These are phyloP conservation scores for Sphagnum tenellum DNA, from an alignment of 225 moss, liverwort and hornwort species.

Conservation along the genomic window DNA sequence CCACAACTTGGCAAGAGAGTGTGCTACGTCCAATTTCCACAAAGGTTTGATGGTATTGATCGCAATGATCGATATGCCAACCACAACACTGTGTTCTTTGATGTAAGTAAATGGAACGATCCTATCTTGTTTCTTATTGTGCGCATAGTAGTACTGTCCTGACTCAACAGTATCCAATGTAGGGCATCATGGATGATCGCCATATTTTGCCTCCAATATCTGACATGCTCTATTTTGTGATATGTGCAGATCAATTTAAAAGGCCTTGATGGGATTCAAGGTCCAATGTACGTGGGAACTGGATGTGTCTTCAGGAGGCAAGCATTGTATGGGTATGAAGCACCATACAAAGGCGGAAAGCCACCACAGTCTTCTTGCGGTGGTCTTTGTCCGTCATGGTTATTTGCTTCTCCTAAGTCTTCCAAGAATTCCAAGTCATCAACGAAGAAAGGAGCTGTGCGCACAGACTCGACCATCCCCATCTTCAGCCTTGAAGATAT, in stretches of 20 bases:
- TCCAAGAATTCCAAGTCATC: slow-evolving; percentile 41
- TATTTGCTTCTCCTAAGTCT: slow-evolving; percentile 69
- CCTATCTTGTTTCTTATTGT: background rate
- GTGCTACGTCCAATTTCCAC: slow-evolving; percentile 92
- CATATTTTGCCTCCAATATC: too few species aligned
- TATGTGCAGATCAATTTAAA: slow-evolving; percentile 80
- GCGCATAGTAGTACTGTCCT: background rate
- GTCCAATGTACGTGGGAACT: slow-evolving; percentile 94
- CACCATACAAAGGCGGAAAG: slow-evolving; percentile 49
- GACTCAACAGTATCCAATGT: background rate
- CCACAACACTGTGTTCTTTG: slow-evolving; percentile 96
- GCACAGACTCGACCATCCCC: slow-evolving; percentile 82
- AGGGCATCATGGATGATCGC: background rate
- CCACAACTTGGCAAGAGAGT: slow-evolving; percentile 75
- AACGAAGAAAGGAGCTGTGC: slow-evolving; percentile 60
- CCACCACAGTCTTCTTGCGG: slow-evolving; percentile 18
- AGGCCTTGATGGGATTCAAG: slow-evolving; percentile 89
- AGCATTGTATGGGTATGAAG: slow-evolving; percentile 77
- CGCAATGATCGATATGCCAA: slow-evolving; percentile 97
- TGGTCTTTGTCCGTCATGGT: slow-evolving; percentile 41
- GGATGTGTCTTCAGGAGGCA: slow-evolving; percentile 80
- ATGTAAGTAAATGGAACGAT: slow-evolving; percentile 30
- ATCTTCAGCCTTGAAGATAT: slow-evolving; percentile 88
- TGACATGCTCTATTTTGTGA: too few species aligned
- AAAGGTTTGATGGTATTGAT: slow-evolving; percentile 93